These are phyloP conservation scores for Camellia granthamiana DNA, from an alignment of 148 eudicot genomes.

Conservation along the genomic window DNA sequence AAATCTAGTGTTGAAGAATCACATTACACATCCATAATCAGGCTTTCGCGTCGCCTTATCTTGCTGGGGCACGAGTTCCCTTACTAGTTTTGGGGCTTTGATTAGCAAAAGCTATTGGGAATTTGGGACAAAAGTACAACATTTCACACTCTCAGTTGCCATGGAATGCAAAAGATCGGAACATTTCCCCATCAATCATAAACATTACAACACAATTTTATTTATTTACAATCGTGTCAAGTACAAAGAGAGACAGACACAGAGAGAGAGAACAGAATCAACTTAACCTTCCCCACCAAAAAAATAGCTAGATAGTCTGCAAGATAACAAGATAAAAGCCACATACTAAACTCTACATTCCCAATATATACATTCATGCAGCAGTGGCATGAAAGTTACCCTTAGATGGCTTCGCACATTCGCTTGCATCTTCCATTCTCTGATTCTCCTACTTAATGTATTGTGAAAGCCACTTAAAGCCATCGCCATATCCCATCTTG, in stretches of 20 bases:
- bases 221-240: not conserved
- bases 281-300: not conserved
- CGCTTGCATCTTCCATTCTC: not conserved
- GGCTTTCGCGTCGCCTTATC: too few relatives aligned
- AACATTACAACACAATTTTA: not conserved
- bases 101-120: too few relatives aligned
- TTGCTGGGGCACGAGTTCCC: too few relatives aligned
- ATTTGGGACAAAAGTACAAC: too few relatives aligned
- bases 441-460: constrained; percentile 46
- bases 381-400: not conserved
- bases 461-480: constrained; percentile 75
- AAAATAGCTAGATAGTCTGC: too few relatives aligned
- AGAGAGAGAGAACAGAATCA: not conserved
- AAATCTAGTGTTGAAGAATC: too few relatives aligned
- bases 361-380: not conserved
- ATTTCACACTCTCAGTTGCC: too few relatives aligned
- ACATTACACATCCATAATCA: too few relatives aligned
- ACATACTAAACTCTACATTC: not conserved
- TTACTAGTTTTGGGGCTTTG: too few relatives aligned
- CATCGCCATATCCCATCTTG: constrained; percentile 81
- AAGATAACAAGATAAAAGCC: not conserved
- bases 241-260: not conserved
- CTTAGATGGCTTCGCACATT: not conserved
- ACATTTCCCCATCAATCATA: too few relatives aligned
- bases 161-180: too few relatives aligned